Percentiles rank a stretch among this genome's conserved stretches.
Evolutionary conservation across 495 filamentous ascomycete species (phyloP).

Genomic region (Daldinia grandis): DNA sequence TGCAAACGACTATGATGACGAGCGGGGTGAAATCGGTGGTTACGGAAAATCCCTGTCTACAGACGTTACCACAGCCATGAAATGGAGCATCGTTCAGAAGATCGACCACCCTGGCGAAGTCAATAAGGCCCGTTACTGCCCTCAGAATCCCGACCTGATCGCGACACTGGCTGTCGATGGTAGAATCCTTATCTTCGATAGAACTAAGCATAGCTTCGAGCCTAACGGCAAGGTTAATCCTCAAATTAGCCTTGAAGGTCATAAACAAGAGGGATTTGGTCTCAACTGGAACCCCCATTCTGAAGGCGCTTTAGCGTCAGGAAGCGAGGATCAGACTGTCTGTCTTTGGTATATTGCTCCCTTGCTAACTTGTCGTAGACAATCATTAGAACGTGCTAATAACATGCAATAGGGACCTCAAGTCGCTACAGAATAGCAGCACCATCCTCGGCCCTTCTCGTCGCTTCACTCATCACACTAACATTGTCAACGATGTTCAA

Average conservation of each 20-base stretch:
- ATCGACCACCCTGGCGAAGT: conserved; percentile 97
- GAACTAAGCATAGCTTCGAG: conserved; percentile 85
- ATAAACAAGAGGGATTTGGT: conserved; percentile 92
- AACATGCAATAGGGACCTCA: conserved; percentile 70
- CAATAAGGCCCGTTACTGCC: conserved; percentile 98
- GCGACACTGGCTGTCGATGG: conserved; percentile 92
- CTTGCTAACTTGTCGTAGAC: neutral
- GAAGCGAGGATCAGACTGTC: conserved; percentile 90
- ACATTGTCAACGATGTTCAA: conserved; percentile 96
- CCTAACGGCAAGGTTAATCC: conserved; percentile 76
- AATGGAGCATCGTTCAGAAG: conserved; percentile 90
- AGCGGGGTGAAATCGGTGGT: conserved; percentile 90
- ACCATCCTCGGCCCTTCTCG: conserved; percentile 73
- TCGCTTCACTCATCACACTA: conserved; percentile 86
- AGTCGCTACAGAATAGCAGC: conserved; percentile 71
- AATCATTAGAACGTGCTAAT: conserved; percentile 19
- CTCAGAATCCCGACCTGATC: conserved; percentile 97
- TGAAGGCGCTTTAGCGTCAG: conserved; percentile 84
- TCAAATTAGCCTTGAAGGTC: conserved; percentile 85
- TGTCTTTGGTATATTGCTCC: conserved; percentile 77
- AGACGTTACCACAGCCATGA: conserved; percentile 66
- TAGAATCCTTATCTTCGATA: conserved; percentile 90
- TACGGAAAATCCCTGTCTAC: conserved; percentile 74
- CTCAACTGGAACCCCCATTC: conserved; percentile 89
- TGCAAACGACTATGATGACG: conserved; percentile 85